Base-by-base conservation (phyloP, 371 early-diverging fungal genomes). In the Mucor circinelloides region DNA sequence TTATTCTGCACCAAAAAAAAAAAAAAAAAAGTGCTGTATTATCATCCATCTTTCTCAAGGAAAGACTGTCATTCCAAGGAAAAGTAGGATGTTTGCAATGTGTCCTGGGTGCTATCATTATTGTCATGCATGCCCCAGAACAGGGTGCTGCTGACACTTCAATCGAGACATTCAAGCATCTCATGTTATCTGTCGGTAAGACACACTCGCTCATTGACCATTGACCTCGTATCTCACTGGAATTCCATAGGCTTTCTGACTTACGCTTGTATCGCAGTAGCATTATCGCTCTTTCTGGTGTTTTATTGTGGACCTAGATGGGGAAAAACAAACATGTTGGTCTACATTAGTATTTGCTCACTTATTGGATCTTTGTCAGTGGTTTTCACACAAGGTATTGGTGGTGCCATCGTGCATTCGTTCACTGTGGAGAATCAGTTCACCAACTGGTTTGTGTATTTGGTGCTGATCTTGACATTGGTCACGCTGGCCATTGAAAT, bases 11-110 rank as follows among this genome's bases (percentile, higher is more conserved):
- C 12, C 1, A 30, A 8, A 30, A 44, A 32, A 10, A 13, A 12
- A 30, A 8, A 30, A 44, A 32, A 10, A 13, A 31, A 57, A 94
- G 95, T 70, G 94, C 98, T 15, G 84, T 98, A 0, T 81, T 97
- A 30, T 95, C 98, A 0, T 94, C 94, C 0, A 68, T 95, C 6
- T 93, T 98, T 56, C 81, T 98, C 36, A 92, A 94, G 57, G 98
- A 98, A 72, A 77, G 87, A 40, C 83, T 98, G 50, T 89, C 86
- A 48, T 79, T 86, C 23, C 89, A 91, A 54, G 98, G 98, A 58
- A 93, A 92, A 70, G 83, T 96, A 19, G 98, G 97, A 2, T 96
- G 97, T 69, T 87, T 91, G 10, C 90, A 96, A 44, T 97, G 97
- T 67, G 84, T 98, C 25, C 73, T 98, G 57, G 98, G 98, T 10